phyloP scores from a whole-genome alignment of 75 land plant species.

The Cunninghamia lanceolata region DNA sequence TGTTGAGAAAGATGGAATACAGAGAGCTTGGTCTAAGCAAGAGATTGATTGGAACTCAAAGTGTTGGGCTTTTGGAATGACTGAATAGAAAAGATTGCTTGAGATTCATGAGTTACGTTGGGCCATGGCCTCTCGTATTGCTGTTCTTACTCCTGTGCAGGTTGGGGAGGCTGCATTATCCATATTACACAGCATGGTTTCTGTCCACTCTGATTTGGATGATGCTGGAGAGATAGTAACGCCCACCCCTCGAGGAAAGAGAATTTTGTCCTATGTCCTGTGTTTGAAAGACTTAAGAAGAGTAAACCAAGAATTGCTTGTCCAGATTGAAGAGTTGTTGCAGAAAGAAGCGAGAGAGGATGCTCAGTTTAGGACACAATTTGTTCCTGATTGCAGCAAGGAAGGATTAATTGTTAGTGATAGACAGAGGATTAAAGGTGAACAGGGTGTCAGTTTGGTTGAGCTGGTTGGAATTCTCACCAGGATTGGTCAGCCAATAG shows the following conservation, averaged over 20 bases:
- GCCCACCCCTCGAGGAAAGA: constrained; percentile 94
- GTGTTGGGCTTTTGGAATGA: constrained; percentile 94
- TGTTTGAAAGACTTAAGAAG: no score
- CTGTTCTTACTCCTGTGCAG: constrained; percentile 92
- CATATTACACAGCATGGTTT: constrained; percentile 93
- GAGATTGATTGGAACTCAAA: constrained; percentile 86
- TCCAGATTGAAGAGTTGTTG: no score
- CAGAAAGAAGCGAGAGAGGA: no score
- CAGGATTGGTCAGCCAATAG: no score
- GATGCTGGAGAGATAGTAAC: constrained; percentile 99
- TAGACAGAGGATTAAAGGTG: no score
- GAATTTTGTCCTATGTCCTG: constrained; percentile 95
- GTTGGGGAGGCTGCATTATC: constrained; percentile 92
- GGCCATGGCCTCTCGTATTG: constrained; percentile 83
- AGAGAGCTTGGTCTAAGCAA: constrained; percentile 94
- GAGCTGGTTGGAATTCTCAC: no score
- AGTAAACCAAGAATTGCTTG: no score
- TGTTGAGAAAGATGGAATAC: constrained; percentile 87
- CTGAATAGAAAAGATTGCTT: constrained; percentile 89
- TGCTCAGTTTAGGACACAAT: no score
- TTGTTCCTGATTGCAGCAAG: no score
- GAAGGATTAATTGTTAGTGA: no score
- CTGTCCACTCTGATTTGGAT: constrained; percentile 97
- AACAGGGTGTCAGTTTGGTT: no score
- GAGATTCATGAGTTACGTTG: constrained; percentile 97